phyloP scores from a whole-genome alignment of 257 asterid species.

The Petunia axillaris region DNA sequence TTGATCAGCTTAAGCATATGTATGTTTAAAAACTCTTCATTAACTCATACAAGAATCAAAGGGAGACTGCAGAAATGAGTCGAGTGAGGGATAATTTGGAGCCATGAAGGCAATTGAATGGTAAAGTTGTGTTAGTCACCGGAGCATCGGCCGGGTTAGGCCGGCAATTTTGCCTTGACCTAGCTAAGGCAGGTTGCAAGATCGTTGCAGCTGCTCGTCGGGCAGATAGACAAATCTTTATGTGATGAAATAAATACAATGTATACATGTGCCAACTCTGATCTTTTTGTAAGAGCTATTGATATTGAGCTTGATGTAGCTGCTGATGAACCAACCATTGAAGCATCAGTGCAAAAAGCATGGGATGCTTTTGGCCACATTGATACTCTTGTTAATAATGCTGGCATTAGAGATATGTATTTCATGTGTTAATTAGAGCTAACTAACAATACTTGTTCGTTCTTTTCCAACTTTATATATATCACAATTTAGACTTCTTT shows the following conservation, averaged over 20 bases:
- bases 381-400: slow-evolving; percentile 66
- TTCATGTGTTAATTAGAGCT: too few species aligned
- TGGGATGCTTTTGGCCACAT: slow-evolving; percentile 71
- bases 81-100: slow-evolving; percentile 36
- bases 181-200: slow-evolving; percentile 72
- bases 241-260: slow-evolving; percentile 58
- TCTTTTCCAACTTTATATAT: too few species aligned
- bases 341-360: slow-evolving; percentile 52
- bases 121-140: slow-evolving; percentile 71
- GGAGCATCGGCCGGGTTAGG: slow-evolving; percentile 91
- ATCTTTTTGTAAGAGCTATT: slow-evolving; percentile 34
- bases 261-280: neutral
- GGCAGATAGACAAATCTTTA: slow-evolving; percentile 48
- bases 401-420: slow-evolving; percentile 60
- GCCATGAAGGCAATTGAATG: slow-evolving; percentile 62
- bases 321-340: slow-evolving; percentile 42
- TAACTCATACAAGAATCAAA: too few species aligned
- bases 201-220: slow-evolving; percentile 71
- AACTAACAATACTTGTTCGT: too few species aligned
- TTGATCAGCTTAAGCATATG: too few species aligned
- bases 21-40: too few species aligned
- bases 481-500: too few species aligned
- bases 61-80: too few species aligned
- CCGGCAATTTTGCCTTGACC: slow-evolving; percentile 61
- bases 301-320: slow-evolving; percentile 67